phyloP scores from a whole-genome alignment of 2,329 filamentous ascomycete species.

The Metarhizium humberi region DNA sequence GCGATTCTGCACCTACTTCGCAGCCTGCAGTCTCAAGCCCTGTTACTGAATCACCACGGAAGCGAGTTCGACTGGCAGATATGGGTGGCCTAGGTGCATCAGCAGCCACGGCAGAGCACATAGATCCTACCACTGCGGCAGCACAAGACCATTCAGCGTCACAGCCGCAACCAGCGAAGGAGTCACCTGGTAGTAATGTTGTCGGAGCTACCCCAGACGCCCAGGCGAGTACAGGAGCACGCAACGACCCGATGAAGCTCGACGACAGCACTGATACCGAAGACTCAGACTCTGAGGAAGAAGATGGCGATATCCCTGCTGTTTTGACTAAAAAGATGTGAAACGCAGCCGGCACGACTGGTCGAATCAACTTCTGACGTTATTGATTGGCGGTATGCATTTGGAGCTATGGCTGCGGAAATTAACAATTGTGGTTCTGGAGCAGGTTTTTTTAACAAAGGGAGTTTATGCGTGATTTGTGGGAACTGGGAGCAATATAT shows the following conservation, averaged over 20 bases:
- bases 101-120: slow-evolving; percentile 24
- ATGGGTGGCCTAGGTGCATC: slow-evolving; percentile 26
- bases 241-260: slow-evolving; percentile 16
- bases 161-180: not conserved
- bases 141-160: not conserved
- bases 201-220: not conserved
- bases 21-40: not conserved
- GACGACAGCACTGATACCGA: slow-evolving; percentile 5
- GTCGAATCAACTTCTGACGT: not conserved
- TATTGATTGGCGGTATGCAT: not conserved
- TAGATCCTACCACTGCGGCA: slow-evolving; percentile 23
- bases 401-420: not conserved
- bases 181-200: not conserved
- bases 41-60: slow-evolving; percentile 6
- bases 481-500: too few relatives aligned
- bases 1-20: not conserved
- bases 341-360: not conserved
- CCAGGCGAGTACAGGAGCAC: slow-evolving; percentile 8
- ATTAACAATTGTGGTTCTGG: too few relatives aligned
- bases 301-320: slow-evolving; percentile 21
- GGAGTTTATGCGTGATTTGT: too few relatives aligned
- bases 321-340: not conserved
- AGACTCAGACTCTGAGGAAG: slow-evolving; percentile 7
- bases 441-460: too few relatives aligned
- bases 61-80: slow-evolving; percentile 20